Percentiles rank a stretch among this genome's conserved stretches.
These are phyloP conservation scores for Lignosus rhinocerotis DNA, from an alignment of 1,284 basidiomycete genomes.

Conservation along the genomic window DNA sequence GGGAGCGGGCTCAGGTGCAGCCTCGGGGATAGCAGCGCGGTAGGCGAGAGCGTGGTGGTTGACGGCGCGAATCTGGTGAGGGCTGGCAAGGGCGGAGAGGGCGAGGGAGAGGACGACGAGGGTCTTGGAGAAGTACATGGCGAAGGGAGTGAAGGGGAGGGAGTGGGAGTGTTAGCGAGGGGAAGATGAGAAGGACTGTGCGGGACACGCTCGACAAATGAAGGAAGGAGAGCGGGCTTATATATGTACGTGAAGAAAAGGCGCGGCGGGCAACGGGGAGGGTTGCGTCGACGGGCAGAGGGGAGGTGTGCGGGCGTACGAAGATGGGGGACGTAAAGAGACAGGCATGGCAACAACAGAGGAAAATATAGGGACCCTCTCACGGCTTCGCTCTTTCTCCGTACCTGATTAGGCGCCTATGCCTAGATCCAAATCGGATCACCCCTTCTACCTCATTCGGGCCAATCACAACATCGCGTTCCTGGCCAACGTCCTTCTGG, in stretches of 20 bases:
- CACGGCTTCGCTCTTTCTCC: no score
- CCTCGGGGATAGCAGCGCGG: slow-evolving; percentile 40
- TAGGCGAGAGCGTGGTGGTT: slow-evolving; percentile 34
- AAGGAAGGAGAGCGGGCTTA: slow-evolving; percentile 26
- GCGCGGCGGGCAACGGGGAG: slow-evolving; percentile 10
- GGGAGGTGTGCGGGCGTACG: slow-evolving; percentile 14
- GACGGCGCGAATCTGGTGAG: slow-evolving; percentile 40
- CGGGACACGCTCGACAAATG: slow-evolving; percentile 18
- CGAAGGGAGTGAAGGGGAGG: slow-evolving; percentile 11
- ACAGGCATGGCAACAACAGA: slow-evolving; percentile 4
- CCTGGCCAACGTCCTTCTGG: not conserved
- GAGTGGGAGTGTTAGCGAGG: slow-evolving; percentile 23
- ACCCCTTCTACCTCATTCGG: not conserved
- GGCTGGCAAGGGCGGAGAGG: slow-evolving; percentile 46
- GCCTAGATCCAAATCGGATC: slow-evolving; percentile 2
- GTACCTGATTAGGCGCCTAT: slow-evolving; percentile 2
- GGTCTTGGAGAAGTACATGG: slow-evolving; percentile 50
- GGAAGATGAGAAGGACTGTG: slow-evolving; percentile 16
- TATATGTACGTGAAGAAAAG: slow-evolving; percentile 12
- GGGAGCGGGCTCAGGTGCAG: slow-evolving; percentile 26
- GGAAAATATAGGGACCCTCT: slow-evolving; percentile 12
- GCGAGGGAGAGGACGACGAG: slow-evolving; percentile 47
- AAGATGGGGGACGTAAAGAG: slow-evolving; percentile 18
- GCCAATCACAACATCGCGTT: not conserved
- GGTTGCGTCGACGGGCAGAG: slow-evolving; percentile 12